These are phyloP conservation scores for Yarrowia bubula DNA, from an alignment of 805 yeast genomes.

Conservation along the genomic window DNA sequence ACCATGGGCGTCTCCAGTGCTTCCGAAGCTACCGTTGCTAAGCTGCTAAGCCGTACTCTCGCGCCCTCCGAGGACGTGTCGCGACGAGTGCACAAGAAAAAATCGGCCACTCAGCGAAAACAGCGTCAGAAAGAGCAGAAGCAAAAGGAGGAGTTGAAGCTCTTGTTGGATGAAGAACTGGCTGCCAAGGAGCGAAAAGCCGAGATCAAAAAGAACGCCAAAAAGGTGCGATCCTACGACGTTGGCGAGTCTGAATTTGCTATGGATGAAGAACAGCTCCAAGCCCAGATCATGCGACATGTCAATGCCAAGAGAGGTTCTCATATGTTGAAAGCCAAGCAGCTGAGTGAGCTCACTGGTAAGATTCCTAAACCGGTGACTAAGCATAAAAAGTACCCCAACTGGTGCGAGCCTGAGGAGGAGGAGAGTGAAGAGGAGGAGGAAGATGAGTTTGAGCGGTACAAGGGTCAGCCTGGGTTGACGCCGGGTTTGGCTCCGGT, in stretches of 20 bases:
- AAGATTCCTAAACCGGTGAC: background rate
- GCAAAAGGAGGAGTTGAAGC: slow-evolving; percentile 15
- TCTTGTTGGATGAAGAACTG: slow-evolving; percentile 8
- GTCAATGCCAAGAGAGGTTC: slow-evolving; percentile 4
- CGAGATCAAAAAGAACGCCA: slow-evolving; percentile 10
- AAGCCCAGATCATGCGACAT: slow-evolving; percentile 7
- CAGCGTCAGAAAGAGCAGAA: slow-evolving; percentile 1
- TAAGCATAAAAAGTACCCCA: slow-evolving; percentile 20
- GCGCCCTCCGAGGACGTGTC: slow-evolving; percentile 13
- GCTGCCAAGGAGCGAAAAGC: slow-evolving; percentile 13
- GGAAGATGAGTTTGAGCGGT: slow-evolving; percentile 20
- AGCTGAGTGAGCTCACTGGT: slow-evolving; percentile 5
- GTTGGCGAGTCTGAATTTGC: slow-evolving; percentile 21
- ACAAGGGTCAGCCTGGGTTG: slow-evolving; percentile 30
- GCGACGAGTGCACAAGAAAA: slow-evolving; percentile 22
- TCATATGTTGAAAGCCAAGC: slow-evolving; percentile 10
- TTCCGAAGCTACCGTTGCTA: slow-evolving; percentile 24
- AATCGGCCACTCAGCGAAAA: slow-evolving; percentile 23
- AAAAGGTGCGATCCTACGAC: background rate
- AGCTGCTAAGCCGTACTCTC: slow-evolving; percentile 15
- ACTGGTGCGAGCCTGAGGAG: slow-evolving; percentile 12
- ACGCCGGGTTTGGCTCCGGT: slow-evolving; percentile 38
- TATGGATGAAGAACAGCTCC: slow-evolving; percentile 13
- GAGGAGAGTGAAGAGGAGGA: slow-evolving; percentile 15
- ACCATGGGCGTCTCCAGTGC: slow-evolving; percentile 17